Conservation (phyloP, 2,329 filamentous ascomycete species). For the Sporothrix variecibatus region DNA sequence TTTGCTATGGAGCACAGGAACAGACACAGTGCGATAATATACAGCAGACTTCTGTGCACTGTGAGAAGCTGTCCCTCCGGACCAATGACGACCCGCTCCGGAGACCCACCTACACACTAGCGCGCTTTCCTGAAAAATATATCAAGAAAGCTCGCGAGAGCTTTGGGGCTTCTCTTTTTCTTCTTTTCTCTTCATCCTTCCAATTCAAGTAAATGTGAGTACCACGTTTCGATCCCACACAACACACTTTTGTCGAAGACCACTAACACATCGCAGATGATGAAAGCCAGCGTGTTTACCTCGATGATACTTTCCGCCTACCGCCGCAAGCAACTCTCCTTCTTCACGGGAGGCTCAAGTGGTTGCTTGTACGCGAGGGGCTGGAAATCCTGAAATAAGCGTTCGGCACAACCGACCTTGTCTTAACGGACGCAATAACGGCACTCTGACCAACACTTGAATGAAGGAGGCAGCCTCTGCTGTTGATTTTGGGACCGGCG, state of each 20-base stretch:
- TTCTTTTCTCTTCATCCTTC: constrained; percentile 77
- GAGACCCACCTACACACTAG: constrained; percentile 13
- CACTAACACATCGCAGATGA: constrained; percentile 70
- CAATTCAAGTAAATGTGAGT: constrained; percentile 95
- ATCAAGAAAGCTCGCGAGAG: constrained; percentile 20
- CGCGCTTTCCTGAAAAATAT: constrained; percentile 31
- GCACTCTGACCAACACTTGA: constrained; percentile 77
- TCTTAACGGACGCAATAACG: constrained; percentile 97
- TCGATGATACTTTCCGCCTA: constrained; percentile 74
- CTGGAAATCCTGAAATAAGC: constrained; percentile 88
- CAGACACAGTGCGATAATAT: constrained; percentile 9
- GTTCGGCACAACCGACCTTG: constrained; percentile 99
- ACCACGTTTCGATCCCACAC: constrained; percentile 30
- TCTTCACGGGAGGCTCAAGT: constrained; percentile 74
- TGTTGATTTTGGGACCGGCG: not conserved
- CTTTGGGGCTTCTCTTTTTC: constrained; percentile 40
- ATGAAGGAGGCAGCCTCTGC: constrained; percentile 35
- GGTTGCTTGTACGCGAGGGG: constrained; percentile 65
- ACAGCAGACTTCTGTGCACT: not conserved
- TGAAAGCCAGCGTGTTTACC: constrained; percentile 95
- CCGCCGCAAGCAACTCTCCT: constrained; percentile 79
- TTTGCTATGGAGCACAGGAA: not conserved
- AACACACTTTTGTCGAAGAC: constrained; percentile 7
- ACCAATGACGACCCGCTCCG: constrained; percentile 29
- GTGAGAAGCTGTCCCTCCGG: not conserved